These are phyloP conservation scores for Suillus plorans DNA, from an alignment of 768 basidiomycete species.

Conservation along the genomic window DNA sequence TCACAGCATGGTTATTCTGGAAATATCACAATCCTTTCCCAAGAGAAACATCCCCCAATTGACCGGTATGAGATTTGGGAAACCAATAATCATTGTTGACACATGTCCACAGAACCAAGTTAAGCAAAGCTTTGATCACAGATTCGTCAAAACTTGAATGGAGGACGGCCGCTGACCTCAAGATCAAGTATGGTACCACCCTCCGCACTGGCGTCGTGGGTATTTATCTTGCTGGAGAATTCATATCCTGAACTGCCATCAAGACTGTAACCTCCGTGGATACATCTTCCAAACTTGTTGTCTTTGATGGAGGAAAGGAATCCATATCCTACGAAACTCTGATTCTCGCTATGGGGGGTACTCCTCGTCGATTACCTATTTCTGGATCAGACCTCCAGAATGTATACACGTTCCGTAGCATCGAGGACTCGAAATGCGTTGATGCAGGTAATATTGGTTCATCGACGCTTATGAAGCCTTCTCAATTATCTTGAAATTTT, in stretches of 20 bases:
- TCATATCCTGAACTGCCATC: constrained; percentile 7
- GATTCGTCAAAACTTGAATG: constrained; percentile 79
- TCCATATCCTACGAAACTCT: constrained; percentile 70
- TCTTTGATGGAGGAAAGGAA: constrained; percentile 59
- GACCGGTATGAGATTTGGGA: constrained; percentile 55
- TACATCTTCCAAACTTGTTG: constrained; percentile 58
- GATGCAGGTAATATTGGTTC: constrained; percentile 53
- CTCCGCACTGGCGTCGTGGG: constrained; percentile 60
- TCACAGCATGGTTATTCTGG: constrained; percentile 71
- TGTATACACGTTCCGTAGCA: constrained; percentile 70
- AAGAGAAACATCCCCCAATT: constrained; percentile 78
- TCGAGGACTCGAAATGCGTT: constrained; percentile 71
- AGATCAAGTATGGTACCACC: constrained; percentile 69
- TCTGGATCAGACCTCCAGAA: constrained; percentile 73
- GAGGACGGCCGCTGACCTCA: constrained; percentile 69
- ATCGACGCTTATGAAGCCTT: constrained; percentile 1
- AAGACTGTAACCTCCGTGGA: constrained; percentile 75
- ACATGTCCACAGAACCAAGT: constrained; percentile 64
- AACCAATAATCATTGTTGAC: constrained; percentile 3
- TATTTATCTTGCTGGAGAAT: constrained; percentile 11
- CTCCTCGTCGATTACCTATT: constrained; percentile 73
- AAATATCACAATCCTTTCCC: constrained; percentile 77
- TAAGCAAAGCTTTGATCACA: constrained; percentile 82
- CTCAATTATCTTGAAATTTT: not conserved
- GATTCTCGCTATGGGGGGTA: constrained; percentile 76